phyloP scores from a whole-genome alignment of 192 early-diverging fungal genomes.

The Dissophora ornata region DNA sequence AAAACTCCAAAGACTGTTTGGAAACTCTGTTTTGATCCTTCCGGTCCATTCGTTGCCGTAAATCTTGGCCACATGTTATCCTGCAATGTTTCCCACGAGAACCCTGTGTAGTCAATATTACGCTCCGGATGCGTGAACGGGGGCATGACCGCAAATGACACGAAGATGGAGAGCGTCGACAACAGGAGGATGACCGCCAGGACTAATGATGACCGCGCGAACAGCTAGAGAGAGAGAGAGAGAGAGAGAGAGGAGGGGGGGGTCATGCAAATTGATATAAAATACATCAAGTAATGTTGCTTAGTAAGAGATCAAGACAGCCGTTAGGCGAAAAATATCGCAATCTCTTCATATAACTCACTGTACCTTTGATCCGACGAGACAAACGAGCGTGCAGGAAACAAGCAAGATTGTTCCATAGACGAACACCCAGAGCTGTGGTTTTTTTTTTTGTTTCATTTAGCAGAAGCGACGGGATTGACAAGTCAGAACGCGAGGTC shows the following conservation, averaged over 20 bases:
- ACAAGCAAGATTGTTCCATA: constrained; percentile 68
- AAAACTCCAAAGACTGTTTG: constrained; percentile 70
- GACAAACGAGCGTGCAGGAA: constrained; percentile 66
- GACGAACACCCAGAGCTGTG: constrained; percentile 59
- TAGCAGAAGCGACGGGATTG: too few relatives aligned
- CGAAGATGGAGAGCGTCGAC: constrained; percentile 64
- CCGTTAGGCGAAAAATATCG: neutral
- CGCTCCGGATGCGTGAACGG: constrained; percentile 67
- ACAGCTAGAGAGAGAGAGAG: too few relatives aligned
- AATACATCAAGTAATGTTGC: neutral
- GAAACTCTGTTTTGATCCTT: constrained; percentile 59
- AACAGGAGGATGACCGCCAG: constrained; percentile 68
- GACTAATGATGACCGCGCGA: constrained; percentile 66
- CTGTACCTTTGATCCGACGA: constrained; percentile 67
- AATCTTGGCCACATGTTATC: constrained; percentile 76
- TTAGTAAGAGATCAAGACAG: neutral
- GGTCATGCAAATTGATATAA: too few relatives aligned
- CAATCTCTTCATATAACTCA: neutral
- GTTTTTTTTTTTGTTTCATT: neutral
- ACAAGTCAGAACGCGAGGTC: too few relatives aligned
- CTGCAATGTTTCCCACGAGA: constrained; percentile 64
- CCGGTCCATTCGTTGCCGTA: constrained; percentile 54
- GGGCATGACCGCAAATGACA: constrained; percentile 65
- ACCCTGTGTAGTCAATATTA: constrained; percentile 69
- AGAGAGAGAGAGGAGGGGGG: too few relatives aligned